Conservation (phyloP, 2,329 filamentous ascomycete species). For the Chaetomium sp. region DNA sequence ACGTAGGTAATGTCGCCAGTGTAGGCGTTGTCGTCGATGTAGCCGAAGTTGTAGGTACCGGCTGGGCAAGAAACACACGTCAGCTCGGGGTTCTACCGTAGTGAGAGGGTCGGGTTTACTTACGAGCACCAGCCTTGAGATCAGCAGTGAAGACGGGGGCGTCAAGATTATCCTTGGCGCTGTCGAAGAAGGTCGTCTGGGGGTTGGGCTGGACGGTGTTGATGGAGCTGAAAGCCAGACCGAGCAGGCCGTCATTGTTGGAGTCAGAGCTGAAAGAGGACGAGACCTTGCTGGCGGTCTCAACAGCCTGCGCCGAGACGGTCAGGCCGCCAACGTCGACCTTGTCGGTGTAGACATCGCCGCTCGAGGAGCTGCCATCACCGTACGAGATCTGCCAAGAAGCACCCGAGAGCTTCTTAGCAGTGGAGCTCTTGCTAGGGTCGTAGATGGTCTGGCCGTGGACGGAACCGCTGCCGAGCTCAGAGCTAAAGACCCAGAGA, state of each 20-base stretch:
- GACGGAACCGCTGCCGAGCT: slow-evolving; percentile 28
- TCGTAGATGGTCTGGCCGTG: slow-evolving; percentile 36
- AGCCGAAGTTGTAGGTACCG: slow-evolving; percentile 33
- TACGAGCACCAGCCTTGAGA: slow-evolving; percentile 29
- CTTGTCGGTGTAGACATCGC: slow-evolving; percentile 38
- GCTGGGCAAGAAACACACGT: slow-evolving; percentile 17
- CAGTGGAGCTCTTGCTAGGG: slow-evolving; percentile 34
- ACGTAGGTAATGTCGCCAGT: slow-evolving; percentile 52
- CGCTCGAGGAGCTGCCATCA: slow-evolving; percentile 37
- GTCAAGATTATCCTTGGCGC: slow-evolving; percentile 25
- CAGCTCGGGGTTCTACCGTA: background rate
- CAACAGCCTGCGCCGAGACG: slow-evolving; percentile 36
- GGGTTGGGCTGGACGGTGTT: slow-evolving; percentile 36
- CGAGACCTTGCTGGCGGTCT: slow-evolving; percentile 37
- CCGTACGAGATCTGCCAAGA: slow-evolving; percentile 39
- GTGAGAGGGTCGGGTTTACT: slow-evolving; percentile 4
- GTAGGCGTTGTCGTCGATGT: slow-evolving; percentile 51
- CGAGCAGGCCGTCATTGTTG: slow-evolving; percentile 38
- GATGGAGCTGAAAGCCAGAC: slow-evolving; percentile 37
- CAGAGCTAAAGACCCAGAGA: slow-evolving; percentile 41
- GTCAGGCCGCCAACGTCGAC: slow-evolving; percentile 38
- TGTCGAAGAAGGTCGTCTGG: slow-evolving; percentile 41
- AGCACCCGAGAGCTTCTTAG: slow-evolving; percentile 32
- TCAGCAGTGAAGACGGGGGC: slow-evolving; percentile 31
- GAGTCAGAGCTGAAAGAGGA: slow-evolving; percentile 32